phyloP scores from a whole-genome alignment of 2,329 filamentous ascomycete species.

The Scolecobasidium constrictum region DNA sequence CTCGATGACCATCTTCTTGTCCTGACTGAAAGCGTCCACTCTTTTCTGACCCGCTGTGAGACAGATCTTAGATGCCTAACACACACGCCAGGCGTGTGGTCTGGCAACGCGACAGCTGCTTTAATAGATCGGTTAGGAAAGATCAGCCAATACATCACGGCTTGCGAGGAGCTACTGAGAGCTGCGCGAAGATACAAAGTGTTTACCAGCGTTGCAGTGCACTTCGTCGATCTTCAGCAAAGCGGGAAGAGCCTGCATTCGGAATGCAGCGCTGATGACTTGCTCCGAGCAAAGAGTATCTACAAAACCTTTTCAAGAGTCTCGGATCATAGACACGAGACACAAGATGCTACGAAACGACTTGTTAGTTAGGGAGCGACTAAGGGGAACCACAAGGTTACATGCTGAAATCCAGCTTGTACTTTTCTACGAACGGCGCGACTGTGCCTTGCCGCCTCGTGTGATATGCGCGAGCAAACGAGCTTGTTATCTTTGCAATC shows the following conservation, averaged over 20 bases:
- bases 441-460: not conserved
- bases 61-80: not conserved
- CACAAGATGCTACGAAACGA: too few relatives aligned
- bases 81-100: not conserved
- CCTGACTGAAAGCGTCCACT: not conserved
- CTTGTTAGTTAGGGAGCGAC: too few relatives aligned
- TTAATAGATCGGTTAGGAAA: not conserved
- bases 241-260: not conserved
- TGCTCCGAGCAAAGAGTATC: not conserved
- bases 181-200: not conserved
- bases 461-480: not conserved
- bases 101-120: not conserved
- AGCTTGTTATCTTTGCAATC: not conserved
- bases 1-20: too few relatives aligned
- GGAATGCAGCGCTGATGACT: not conserved
- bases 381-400: not conserved
- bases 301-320: not conserved
- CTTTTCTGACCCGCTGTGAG: not conserved
- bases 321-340: too few relatives aligned
- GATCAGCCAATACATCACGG: not conserved
- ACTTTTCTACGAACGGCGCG: not conserved
- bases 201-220: not conserved
- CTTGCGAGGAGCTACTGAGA: not conserved
- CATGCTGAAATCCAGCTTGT: slow-evolving; percentile 3
- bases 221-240: slow-evolving; percentile 1